Base-by-base conservation (phyloP, 768 basidiomycete genomes). In the Grammothele lineata region DNA sequence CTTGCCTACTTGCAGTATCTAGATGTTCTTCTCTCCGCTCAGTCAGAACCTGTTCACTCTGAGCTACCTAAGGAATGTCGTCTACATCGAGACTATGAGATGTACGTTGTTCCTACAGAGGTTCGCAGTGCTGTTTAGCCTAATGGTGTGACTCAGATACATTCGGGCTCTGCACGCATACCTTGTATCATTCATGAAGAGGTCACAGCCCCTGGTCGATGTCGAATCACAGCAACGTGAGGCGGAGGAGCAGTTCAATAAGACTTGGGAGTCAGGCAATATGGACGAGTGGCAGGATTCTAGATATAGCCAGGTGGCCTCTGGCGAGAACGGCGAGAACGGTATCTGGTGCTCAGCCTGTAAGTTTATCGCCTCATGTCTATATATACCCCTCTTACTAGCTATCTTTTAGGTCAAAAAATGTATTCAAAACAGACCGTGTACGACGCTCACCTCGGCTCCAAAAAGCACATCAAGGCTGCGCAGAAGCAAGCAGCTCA, bases 391-490 rank as follows among this genome's bases (percentile, higher is more conserved):
- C 15, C 9, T 34, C 40, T 50, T 46, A 32, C 26, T 48, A 42
- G 37, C 47, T 48, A 42, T n/a, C n/a, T n/a, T 12, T 3, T 58
- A 97, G 94, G 94, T 64, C 92, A 97, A 67, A 96, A 94, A 63
- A 72, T 79, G 47, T 98, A 98, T 66, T 80, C 94, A 11, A 99
- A 97, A 66, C 91, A 97, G 66, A 97, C 96, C 0, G 96, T 99
- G 8, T 99, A 93, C 63, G 90, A 96, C 52, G 93, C 93, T 2
- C 96, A 98, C 63, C 66, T 98, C 42, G 92, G 83, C 2, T 95
- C 93, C 18, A 97, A 94, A 72, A 98, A 92, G 64, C 96, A 99
- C 60, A 69, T 90, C 60, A 99, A 97, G 70, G 89, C 92, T 7
- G 75, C 80, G n/a, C 78, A 83, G 7, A 90, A 83, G 55, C 83